Conservation (phyloP, 2,329 filamentous ascomycete genomes). For the Botryotinia calthae region DNA sequence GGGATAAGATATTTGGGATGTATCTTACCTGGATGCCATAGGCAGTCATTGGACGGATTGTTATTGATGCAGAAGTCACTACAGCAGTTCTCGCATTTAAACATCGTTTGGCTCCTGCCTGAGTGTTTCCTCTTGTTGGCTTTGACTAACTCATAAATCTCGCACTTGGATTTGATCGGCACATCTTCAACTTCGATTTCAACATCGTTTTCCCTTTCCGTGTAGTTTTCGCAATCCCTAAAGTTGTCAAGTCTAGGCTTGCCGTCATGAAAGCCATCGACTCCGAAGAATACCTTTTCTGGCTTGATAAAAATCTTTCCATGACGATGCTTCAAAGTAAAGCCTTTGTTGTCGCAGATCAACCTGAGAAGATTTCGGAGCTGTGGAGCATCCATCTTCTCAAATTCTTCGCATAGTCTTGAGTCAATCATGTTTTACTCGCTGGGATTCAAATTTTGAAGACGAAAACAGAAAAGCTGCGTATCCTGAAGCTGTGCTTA, state of each 20-base stretch:
- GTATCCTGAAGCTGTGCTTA: background rate
- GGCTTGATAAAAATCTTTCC: background rate
- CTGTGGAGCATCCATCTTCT: conserved; percentile 2
- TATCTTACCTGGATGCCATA: conserved; percentile 6
- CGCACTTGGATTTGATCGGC: background rate
- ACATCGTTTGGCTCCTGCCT: background rate
- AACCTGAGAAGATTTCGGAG: background rate
- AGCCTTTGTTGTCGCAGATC: background rate
- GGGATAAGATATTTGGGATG: no score
- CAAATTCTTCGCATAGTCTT: background rate
- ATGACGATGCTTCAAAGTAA: background rate
- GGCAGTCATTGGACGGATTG: background rate
- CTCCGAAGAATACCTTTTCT: background rate
- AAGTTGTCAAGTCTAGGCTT: background rate
- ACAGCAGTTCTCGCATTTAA: background rate
- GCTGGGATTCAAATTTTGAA: no score
- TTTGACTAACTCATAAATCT: background rate
- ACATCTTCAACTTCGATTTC: background rate
- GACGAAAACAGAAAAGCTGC: background rate
- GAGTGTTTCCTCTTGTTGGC: background rate
- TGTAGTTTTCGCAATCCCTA: background rate
- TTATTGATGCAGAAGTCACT: background rate
- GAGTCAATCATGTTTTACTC: background rate
- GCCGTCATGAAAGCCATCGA: background rate
- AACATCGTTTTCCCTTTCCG: background rate